phyloP scores from a whole-genome alignment of 225 moss, liverwort and hornwort genomes.

The Sphagnum tenellum region DNA sequence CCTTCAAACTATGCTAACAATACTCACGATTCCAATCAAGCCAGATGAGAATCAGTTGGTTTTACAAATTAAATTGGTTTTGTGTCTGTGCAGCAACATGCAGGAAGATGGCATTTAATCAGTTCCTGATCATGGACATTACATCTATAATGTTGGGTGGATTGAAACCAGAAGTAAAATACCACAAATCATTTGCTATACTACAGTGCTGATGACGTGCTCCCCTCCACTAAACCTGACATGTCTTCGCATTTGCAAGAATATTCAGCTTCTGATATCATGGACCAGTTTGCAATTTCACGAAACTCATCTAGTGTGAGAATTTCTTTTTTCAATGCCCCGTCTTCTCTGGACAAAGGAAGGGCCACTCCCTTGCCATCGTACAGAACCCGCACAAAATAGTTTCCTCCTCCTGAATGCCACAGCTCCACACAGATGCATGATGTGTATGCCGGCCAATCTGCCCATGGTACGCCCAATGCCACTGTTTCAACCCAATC shows the following conservation, averaged over 20 bases:
- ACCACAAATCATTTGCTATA: too few species aligned
- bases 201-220: too few species aligned
- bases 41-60: too few species aligned
- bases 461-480: slow-evolving; percentile 32
- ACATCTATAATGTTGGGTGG: too few species aligned
- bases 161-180: too few species aligned
- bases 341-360: slow-evolving; percentile 21
- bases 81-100: too few species aligned
- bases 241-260: slow-evolving; percentile 12
- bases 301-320: slow-evolving; percentile 32
- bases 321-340: slow-evolving; percentile 20
- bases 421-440: slow-evolving; percentile 41
- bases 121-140: too few species aligned
- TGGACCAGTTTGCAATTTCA: slow-evolving; percentile 21
- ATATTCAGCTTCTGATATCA: slow-evolving; percentile 22
- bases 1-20: too few species aligned
- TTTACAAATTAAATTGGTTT: too few species aligned
- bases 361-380: slow-evolving; percentile 31
- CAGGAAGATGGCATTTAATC: too few species aligned
- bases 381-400: slow-evolving; percentile 32
- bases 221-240: slow-evolving; percentile 1
- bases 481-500: slow-evolving; percentile 25
- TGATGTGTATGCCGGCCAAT: slow-evolving; percentile 47
- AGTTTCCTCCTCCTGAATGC: slow-evolving; percentile 13
- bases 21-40: too few species aligned